A percentile compares a stretch with the other conserved stretches of the same genome.
Conservation (phyloP, 2,329 filamentous ascomycete species). For the Ophiocordyceps camponoti-rufipedis region DNA sequence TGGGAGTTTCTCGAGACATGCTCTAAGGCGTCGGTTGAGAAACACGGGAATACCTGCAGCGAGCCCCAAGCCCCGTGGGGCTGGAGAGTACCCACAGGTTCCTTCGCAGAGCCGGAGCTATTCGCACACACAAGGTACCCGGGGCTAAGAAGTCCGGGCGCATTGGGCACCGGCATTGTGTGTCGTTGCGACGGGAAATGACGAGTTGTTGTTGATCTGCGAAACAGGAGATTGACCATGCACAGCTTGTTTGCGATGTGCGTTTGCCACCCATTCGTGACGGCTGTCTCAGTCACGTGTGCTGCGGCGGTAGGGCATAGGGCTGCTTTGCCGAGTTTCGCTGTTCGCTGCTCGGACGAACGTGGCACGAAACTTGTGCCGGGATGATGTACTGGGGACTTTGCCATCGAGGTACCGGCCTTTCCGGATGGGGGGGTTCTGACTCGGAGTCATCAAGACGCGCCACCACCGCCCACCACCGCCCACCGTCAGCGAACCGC, state of each 20-base stretch:
- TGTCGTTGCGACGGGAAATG: background rate
- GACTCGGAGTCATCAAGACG: background rate
- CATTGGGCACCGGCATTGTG: background rate
- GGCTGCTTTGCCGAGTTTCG: background rate
- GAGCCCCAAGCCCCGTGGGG: background rate
- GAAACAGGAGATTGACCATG: too few species aligned
- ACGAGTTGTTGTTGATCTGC: too few species aligned
- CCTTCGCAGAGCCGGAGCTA: background rate
- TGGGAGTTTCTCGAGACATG: too few species aligned
- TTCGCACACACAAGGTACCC: background rate
- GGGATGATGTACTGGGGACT: background rate
- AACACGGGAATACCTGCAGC: too few species aligned
- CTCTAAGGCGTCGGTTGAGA: too few species aligned
- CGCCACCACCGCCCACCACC: background rate
- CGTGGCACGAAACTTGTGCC: background rate
- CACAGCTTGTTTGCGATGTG: too few species aligned
- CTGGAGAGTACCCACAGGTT: background rate
- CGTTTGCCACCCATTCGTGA: too few species aligned
- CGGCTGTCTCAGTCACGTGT: too few species aligned
- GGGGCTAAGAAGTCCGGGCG: background rate
- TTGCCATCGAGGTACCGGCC: background rate
- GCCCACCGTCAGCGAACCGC: too few species aligned
- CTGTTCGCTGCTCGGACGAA: background rate
- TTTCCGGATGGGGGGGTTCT: background rate
- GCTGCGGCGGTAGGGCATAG: background rate